A percentile compares a stretch with the other conserved stretches of the same genome.
Evolutionary conservation across 2,329 filamentous ascomycete species (phyloP).

Genomic region (Sporothrix protearum): DNA sequence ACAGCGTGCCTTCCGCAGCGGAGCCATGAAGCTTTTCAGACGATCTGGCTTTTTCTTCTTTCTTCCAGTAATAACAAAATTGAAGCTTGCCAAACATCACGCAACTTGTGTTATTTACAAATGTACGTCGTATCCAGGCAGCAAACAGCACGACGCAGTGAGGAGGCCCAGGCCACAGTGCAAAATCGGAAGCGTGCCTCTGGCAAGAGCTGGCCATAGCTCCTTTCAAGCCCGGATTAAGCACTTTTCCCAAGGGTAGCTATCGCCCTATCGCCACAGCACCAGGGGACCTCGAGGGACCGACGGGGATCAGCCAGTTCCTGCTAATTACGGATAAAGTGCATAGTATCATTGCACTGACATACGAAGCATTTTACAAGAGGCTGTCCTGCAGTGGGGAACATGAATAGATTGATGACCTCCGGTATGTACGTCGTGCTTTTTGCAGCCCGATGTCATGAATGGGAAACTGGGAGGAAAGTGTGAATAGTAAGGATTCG

Average conservation of each 20-base stretch:
- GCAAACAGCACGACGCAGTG: not conserved
- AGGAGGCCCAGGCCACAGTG: not conserved
- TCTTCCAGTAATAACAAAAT: not conserved
- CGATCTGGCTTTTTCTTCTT: not conserved
- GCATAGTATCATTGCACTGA: not conserved
- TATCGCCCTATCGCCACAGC: not conserved
- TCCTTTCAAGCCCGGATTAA: not conserved
- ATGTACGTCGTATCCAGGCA: too few species aligned
- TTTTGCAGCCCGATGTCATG: not conserved
- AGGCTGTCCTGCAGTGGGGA: not conserved
- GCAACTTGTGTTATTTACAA: not conserved
- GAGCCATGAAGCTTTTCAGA: not conserved
- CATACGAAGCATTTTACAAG: not conserved
- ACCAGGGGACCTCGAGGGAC: not conserved
- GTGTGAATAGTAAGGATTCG: not conserved
- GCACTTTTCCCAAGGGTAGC: not conserved
- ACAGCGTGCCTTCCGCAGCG: not conserved
- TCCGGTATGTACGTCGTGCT: too few species aligned
- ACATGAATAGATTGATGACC: not conserved
- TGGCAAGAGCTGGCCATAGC: constrained; percentile 13
- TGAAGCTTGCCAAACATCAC: not conserved
- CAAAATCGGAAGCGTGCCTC: not conserved
- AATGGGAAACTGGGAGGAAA: not conserved
- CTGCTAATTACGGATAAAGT: constrained; percentile 10
- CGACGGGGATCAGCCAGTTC: not conserved